Base-by-base conservation (phyloP, 441 rosid species). In the Kokia cookei region DNA sequence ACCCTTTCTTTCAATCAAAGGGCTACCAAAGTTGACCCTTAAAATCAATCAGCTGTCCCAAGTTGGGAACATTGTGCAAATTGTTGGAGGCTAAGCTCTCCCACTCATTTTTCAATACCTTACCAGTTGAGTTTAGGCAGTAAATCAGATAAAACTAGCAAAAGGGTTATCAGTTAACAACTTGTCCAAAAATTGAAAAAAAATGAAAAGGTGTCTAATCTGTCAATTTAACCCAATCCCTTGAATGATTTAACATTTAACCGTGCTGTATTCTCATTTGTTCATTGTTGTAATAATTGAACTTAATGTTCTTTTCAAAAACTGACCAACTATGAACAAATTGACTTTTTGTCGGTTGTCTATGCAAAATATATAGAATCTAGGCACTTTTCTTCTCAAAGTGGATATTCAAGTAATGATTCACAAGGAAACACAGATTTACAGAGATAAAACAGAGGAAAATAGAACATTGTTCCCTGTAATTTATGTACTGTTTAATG, bases 401-500 rank as follows among this genome's bases (percentile, higher is more conserved):
- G 17, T 48, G n/a, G 53, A 48, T 14, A 48, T 14, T 48, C 14
- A 48, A 48, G 43, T 48, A 48, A 48, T 1, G 53, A 48, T 27
- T 68, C 12, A 50, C 43, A 48, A 50, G 15, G 19, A 50, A 68
- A 50, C 59, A 29, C 43, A 50, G 27, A 50, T 50, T 67, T 59
- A 59, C 66, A 43, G 54, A 42, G 65, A 48, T 7, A 59, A 40
- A 70, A 54, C 63, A 54, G 63, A 70, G 51, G 40, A 42, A 40
- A 40, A 67, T 48, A 55, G 50, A 53, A 54, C 73, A 59, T 75
- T 53, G 74, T 71, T n/a, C 69, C 72, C 65, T 53, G 78, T 72
- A 55, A 71, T 60, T 71, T 72, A 77, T 60, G 67, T 75, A 74
- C 58, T 58, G 75, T 58, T 70, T 22, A 57, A 57, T 57, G 61